A percentile compares a stretch with the other conserved stretches of the same genome.
Evolutionary conservation across 1,139 yeast genomes (phyloP).

Genomic region (Kodamaea arcana): DNA sequence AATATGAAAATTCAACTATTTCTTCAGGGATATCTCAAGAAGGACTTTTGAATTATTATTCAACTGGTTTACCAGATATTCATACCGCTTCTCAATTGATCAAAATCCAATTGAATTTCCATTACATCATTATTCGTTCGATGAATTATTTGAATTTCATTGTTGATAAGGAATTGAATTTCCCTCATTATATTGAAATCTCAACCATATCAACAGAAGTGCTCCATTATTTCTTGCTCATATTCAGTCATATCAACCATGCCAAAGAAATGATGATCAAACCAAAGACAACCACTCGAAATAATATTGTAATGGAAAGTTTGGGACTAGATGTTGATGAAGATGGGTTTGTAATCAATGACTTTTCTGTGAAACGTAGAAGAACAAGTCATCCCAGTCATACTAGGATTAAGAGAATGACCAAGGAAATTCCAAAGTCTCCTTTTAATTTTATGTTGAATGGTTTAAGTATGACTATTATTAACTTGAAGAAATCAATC

Average conservation of each 20-base stretch:
- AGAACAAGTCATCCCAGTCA: constrained; percentile 14
- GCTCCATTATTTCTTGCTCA: constrained; percentile 34
- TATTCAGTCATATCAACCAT: constrained; percentile 28
- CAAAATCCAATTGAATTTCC: constrained; percentile 44
- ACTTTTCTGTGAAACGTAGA: constrained; percentile 41
- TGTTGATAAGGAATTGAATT: constrained; percentile 42
- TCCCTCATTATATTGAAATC: constrained; percentile 33
- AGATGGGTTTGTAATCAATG: constrained; percentile 47
- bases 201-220: constrained; percentile 38
- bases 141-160: constrained; percentile 46
- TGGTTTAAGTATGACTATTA: constrained; percentile 43
- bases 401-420: constrained; percentile 10
- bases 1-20: constrained; percentile 8
- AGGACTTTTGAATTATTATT: constrained; percentile 27
- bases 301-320: constrained; percentile 15
- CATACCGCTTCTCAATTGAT: constrained; percentile 40
- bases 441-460: constrained; percentile 44
- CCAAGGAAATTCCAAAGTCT: constrained; percentile 32
- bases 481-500: constrained; percentile 43
- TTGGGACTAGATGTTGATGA: constrained; percentile 31
- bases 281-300: constrained; percentile 4
- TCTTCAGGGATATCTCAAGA: constrained; percentile 25
- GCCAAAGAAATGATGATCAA: constrained; percentile 10
- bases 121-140: constrained; percentile 40
- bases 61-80: constrained; percentile 37